Percentiles rank a stretch among this genome's conserved stretches.
Conservation (phyloP, 164 flowering plant genomes). For the Dillenia suffruticosa region DNA sequence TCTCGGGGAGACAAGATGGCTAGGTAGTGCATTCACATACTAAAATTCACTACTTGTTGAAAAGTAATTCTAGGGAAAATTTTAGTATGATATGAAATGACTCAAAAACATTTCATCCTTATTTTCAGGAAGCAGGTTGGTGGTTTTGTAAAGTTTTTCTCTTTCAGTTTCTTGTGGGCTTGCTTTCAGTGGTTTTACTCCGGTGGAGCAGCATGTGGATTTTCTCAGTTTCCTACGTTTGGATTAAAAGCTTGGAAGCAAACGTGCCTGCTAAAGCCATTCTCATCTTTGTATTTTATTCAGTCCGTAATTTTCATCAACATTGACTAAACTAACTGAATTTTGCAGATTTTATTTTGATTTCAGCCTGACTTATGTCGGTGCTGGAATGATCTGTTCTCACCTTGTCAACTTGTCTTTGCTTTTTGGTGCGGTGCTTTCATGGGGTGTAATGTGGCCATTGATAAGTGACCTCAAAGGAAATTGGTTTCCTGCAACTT, state of each 20-base stretch:
- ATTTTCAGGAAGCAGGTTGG: constrained; percentile 51
- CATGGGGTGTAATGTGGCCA: constrained; percentile 98
- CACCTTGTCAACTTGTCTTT: constrained; percentile 78
- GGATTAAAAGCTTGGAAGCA: constrained; percentile 60
- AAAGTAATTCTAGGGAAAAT: no score
- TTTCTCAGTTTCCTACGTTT: constrained; percentile 60
- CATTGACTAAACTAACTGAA: constrained; percentile 1
- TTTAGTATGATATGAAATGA: no score
- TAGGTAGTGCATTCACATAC: constrained; percentile 25
- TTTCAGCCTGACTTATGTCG: constrained; percentile 71
- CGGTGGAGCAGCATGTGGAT: constrained; percentile 58
- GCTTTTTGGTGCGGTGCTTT: constrained; percentile 86
- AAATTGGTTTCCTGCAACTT: constrained; percentile 55
- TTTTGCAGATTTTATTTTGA: constrained; percentile 81
- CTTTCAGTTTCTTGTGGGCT: constrained; percentile 51
- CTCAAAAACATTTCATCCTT: not conserved
- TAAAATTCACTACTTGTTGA: no score
- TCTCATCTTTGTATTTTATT: not conserved
- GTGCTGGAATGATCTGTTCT: constrained; percentile 90
- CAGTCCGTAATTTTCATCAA: not conserved
- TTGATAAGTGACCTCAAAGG: constrained; percentile 59
- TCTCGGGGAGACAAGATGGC: constrained; percentile 48
- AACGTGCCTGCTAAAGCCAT: constrained; percentile 12
- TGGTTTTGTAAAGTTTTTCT: constrained; percentile 43
- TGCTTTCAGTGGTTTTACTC: constrained; percentile 65